Percentiles rank a stretch among this genome's conserved stretches.
These are phyloP conservation scores for Aspergillus uvarum DNA, from an alignment of 2,329 filamentous ascomycete species.

Conservation along the genomic window DNA sequence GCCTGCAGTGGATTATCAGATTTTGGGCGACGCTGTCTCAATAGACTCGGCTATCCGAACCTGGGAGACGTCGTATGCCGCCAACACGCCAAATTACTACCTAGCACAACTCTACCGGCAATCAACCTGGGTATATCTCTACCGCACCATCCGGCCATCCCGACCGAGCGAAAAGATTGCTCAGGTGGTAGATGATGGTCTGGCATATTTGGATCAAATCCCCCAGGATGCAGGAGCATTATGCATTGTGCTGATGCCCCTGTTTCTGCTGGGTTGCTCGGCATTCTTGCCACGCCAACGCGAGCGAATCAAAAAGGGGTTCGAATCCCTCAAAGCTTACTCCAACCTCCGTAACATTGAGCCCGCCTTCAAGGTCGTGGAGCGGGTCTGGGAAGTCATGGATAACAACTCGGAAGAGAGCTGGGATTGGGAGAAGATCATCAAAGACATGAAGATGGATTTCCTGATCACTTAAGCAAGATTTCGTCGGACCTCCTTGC, in stretches of 20 bases:
- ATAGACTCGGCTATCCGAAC: slow-evolving; percentile 73
- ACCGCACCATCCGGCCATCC: slow-evolving; percentile 60
- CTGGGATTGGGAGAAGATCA: slow-evolving; percentile 65
- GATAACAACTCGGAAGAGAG: slow-evolving; percentile 56
- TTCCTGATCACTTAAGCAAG: slow-evolving; percentile 57
- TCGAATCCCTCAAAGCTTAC: slow-evolving; percentile 56
- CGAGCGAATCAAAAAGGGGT: slow-evolving; percentile 55
- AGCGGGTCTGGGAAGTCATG: slow-evolving; percentile 61
- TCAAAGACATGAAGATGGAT: slow-evolving; percentile 59
- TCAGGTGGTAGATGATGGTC: slow-evolving; percentile 58
- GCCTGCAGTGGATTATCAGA: slow-evolving; percentile 70
- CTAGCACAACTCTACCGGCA: slow-evolving; percentile 62
- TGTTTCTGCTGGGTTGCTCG: slow-evolving; percentile 62
- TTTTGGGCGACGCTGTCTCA: slow-evolving; percentile 68
- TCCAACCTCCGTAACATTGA: slow-evolving; percentile 60
- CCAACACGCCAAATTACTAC: slow-evolving; percentile 54
- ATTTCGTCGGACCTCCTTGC: slow-evolving; percentile 1
- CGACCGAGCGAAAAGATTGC: slow-evolving; percentile 56
- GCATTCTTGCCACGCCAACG: slow-evolving; percentile 58
- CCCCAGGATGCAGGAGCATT: slow-evolving; percentile 57
- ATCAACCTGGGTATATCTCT: slow-evolving; percentile 64
- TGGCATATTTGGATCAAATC: slow-evolving; percentile 56
- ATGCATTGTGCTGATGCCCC: slow-evolving; percentile 60
- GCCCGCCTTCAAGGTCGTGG: slow-evolving; percentile 56
- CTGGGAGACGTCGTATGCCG: slow-evolving; percentile 65